Base-by-base conservation (phyloP, 441 rosid species). In the Capsella rubella region DNA sequence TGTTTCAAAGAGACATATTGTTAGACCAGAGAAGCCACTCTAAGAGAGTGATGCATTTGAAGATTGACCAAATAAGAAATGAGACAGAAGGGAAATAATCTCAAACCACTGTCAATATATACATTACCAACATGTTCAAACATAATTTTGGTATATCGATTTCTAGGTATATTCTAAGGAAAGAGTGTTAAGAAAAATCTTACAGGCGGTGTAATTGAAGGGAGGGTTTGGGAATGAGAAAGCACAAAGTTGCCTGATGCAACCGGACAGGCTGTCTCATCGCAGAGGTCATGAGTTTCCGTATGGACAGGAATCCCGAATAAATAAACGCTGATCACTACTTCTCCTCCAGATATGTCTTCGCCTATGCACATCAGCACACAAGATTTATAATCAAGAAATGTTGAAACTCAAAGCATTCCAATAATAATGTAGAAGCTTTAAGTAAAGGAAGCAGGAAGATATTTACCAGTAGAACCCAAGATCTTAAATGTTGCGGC, bases 131-230 rank as follows among this genome's bases (percentile, higher is more conserved):
- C 42, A 52, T 54, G 13, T 15, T 40, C 47, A 27, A 12, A 21
- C 32, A 21, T 39, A 40, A 12, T 18, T 16, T 57, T 10, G 9
- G 64, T 3, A 14, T 18, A 7, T 7, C 0, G 13, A 60, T 39
- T 13, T 40, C 29, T 11, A 18, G n/a, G 11, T 57, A 7, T 32
- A 51, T 1, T 45, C 15, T 50, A 51, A 1, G n/a, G 15, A 54
- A 43, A 56, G 39, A 42, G 35, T 40, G 47, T 59, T 21, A n/a
- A 10, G 25, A 8, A 13, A 39, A 37, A 66, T 35, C 94, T 89
- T 86, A 95, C 98, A 8, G 97, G 97, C 5, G 98, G 98, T 66
- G 99, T 95, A 71, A 40, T 81, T 39, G 90, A 89, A 2, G 98
- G 97, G 58, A 93, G 79, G 55, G 84, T 90, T 86, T 95, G 95